Conservation (phyloP, 2,329 filamentous ascomycete genomes). For the Aspergillus costaricaensis region DNA sequence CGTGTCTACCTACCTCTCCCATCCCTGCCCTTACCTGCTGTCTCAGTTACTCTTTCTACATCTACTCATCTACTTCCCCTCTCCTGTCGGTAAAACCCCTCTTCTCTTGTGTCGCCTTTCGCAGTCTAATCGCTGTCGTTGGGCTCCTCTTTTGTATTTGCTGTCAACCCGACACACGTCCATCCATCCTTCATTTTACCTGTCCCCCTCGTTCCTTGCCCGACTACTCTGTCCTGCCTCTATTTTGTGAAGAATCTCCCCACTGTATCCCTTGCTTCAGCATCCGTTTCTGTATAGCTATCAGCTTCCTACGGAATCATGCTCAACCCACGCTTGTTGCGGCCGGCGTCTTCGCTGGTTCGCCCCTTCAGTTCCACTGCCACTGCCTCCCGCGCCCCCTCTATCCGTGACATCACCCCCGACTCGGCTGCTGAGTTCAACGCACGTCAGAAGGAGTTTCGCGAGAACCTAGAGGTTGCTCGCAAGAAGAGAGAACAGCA, state of each 20-base stretch:
- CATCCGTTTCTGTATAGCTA: background rate
- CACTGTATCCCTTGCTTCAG: background rate
- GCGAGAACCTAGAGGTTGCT: conserved; percentile 74
- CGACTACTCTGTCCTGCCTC: background rate
- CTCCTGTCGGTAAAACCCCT: conserved; percentile 5
- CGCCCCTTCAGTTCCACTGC: conserved; percentile 63
- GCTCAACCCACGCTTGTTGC: conserved; percentile 53
- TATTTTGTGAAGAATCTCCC: background rate
- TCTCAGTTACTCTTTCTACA: conserved; percentile 4
- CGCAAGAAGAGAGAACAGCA: conserved; percentile 75
- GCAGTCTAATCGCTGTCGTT: conserved; percentile 8
- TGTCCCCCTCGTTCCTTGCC: background rate
- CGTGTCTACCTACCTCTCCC: conserved; percentile 13
- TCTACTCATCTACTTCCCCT: conserved; percentile 11
- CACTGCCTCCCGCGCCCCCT: conserved; percentile 61
- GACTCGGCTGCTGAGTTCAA: conserved; percentile 75
- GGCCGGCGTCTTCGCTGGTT: conserved; percentile 51
- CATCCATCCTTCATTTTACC: background rate
- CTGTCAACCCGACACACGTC: background rate
- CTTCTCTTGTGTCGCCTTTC: conserved; percentile 15
- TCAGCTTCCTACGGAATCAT: conserved; percentile 28
- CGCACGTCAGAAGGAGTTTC: conserved; percentile 80
- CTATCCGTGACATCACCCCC: conserved; percentile 80
- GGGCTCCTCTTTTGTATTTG: background rate
- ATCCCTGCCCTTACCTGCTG: conserved; percentile 17